These are phyloP conservation scores for Jamesozyma jinghongensis DNA, from an alignment of 805 yeast genomes.

Conservation along the genomic window DNA sequence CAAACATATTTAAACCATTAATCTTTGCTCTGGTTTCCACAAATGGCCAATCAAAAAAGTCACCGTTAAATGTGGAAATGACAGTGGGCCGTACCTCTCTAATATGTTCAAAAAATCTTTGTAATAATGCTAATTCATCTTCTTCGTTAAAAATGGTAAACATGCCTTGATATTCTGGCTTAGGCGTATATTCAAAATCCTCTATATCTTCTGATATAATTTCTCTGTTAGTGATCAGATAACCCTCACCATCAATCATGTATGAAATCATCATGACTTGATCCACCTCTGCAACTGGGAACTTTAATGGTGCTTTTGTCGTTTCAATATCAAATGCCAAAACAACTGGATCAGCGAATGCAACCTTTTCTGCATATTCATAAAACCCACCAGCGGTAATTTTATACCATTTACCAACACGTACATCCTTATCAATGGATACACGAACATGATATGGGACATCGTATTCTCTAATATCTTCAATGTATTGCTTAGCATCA, in stretches of 20 bases:
- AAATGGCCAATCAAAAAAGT: constrained; percentile 98
- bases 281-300: constrained; percentile 86
- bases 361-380: constrained; percentile 58
- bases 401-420: constrained; percentile 95
- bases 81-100: constrained; percentile 86
- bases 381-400: constrained; percentile 56
- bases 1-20: constrained; percentile 81
- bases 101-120: constrained; percentile 81
- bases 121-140: constrained; percentile 66
- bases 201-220: constrained; percentile 91
- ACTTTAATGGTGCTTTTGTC: constrained; percentile 89
- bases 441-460: constrained; percentile 96
- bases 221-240: constrained; percentile 84
- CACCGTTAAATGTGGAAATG: constrained; percentile 98
- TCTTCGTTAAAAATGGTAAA: constrained; percentile 86
- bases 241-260: constrained; percentile 98
- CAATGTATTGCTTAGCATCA: constrained; percentile 51
- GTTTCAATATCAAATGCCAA: constrained; percentile 97
- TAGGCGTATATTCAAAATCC: constrained; percentile 96
- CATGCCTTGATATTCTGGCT: constrained; percentile 86
- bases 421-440: constrained; percentile 75
- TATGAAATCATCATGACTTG: constrained; percentile 98
- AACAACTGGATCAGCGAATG: constrained; percentile 96
- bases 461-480: constrained; percentile 86
- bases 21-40: constrained; percentile 79